phyloP scores from a whole-genome alignment of 768 basidiomycete species.

The Boletus speciosus region DNA sequence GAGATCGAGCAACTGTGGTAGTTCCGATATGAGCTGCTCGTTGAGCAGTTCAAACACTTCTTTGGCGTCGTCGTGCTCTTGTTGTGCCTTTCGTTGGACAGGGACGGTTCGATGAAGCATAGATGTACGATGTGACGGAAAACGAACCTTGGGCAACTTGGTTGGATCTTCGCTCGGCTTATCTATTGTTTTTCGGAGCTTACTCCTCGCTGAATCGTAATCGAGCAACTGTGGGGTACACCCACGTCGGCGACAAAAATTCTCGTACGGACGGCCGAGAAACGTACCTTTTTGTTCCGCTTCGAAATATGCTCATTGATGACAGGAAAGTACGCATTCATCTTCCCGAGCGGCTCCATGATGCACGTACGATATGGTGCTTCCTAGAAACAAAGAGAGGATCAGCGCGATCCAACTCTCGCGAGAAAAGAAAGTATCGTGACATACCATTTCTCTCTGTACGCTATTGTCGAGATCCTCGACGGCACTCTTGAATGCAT shows the following conservation, averaged over 20 bases:
- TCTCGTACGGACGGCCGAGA: neutral
- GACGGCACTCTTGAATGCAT: slow-evolving; percentile 93
- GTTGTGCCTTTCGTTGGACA: slow-evolving; percentile 60
- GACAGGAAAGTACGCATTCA: slow-evolving; percentile 92
- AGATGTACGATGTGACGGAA: neutral
- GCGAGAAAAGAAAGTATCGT: neutral
- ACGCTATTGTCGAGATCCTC: slow-evolving; percentile 89
- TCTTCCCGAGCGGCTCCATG: slow-evolving; percentile 92
- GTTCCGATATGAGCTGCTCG: slow-evolving; percentile 83
- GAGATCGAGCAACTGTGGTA: slow-evolving; percentile 90
- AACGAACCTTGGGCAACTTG: slow-evolving; percentile 74
- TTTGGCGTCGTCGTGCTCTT: slow-evolving; percentile 92
- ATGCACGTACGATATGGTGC: slow-evolving; percentile 92
- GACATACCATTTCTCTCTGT: slow-evolving; percentile 77
- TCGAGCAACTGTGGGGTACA: slow-evolving; percentile 69
- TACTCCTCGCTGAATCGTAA: slow-evolving; percentile 90
- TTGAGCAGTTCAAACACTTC: slow-evolving; percentile 94
- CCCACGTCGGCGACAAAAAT: neutral
- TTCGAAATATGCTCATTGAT: slow-evolving; percentile 93
- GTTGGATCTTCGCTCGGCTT: slow-evolving; percentile 93
- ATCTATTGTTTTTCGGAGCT: slow-evolving; percentile 81
- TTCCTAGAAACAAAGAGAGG: slow-evolving; percentile 51
- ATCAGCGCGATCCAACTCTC: neutral
- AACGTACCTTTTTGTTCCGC: slow-evolving; percentile 88
- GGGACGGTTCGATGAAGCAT: neutral